Evolutionary conservation across 345 rosid species (phyloP).

Genomic region (Brassica rapa): DNA sequence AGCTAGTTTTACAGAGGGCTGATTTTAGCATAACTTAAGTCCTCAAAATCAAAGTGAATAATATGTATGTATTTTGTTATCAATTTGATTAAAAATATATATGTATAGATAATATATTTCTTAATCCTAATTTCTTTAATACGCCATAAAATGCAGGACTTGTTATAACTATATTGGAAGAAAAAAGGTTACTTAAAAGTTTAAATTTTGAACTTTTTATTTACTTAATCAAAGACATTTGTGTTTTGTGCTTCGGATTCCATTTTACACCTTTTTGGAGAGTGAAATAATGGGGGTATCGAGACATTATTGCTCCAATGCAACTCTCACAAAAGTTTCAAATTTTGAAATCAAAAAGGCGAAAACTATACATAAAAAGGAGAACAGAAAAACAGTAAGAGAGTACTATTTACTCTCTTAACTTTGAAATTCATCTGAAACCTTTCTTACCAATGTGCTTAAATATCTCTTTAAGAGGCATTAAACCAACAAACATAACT

Average conservation of each 20-base stretch:
- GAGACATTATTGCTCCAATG: conserved; percentile 30
- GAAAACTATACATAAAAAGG: neutral
- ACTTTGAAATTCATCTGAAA: conserved; percentile 24
- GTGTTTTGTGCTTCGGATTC: conserved; percentile 29
- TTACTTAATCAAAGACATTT: conserved; percentile 1
- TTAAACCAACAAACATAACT: conserved; percentile 13
- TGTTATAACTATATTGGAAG: neutral
- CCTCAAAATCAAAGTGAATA: neutral
- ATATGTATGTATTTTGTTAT: neutral
- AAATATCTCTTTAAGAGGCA: conserved; percentile 18
- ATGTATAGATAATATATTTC: neutral
- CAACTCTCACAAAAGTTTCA: conserved; percentile 29
- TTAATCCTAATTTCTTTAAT: too few species aligned
- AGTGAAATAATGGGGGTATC: conserved; percentile 27
- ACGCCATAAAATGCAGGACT: neutral
- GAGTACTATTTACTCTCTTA: neutral
- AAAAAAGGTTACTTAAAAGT: neutral
- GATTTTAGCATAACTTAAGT: too few species aligned
- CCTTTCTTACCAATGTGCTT: conserved; percentile 18
- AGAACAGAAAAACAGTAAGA: neutral
- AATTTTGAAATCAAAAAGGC: conserved; percentile 36
- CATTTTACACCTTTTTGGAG: conserved; percentile 3
- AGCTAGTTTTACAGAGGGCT: neutral
- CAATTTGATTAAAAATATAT: neutral
- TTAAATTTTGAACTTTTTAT: neutral